Percentiles rank a stretch among this genome's conserved stretches.
phyloP scores from a whole-genome alignment of 805 yeast species.

The Lipomyces lipofer region DNA sequence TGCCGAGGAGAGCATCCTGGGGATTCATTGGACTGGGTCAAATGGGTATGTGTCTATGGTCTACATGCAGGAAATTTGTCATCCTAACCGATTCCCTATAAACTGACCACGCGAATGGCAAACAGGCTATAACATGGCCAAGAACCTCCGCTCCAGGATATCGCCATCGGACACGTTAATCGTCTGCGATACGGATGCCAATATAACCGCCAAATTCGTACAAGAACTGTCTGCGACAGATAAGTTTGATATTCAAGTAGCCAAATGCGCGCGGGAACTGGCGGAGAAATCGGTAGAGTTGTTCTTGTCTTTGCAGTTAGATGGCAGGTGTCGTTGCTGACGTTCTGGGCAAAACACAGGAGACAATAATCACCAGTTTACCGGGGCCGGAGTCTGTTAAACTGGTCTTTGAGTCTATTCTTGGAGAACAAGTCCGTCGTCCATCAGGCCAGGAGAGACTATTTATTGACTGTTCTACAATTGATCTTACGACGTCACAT shows the following conservation, averaged over 20 bases:
- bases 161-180: not conserved
- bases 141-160: not conserved
- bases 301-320: not conserved
- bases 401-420: not conserved
- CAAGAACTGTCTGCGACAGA: not conserved
- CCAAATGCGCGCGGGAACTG: not conserved
- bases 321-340: not conserved
- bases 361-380: not conserved
- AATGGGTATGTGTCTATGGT: constrained; percentile 1
- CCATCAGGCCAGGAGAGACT: not conserved
- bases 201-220: not conserved
- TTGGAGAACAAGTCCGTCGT: not conserved
- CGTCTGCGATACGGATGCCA: not conserved
- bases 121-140: constrained; percentile 2
- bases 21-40: constrained; percentile 4
- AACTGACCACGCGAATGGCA: not conserved
- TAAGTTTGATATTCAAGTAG: constrained; percentile 1
- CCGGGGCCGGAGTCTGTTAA: constrained; percentile 1
- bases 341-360: not conserved
- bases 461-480: constrained; percentile 3
- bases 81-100: not conserved
- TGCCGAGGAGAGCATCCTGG: not conserved
- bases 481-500: not conserved
- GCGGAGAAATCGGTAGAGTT: not conserved
- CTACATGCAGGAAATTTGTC: not conserved